These are phyloP conservation scores for Penicillium janthinellum DNA, from an alignment of 2,329 filamentous ascomycete genomes.

Conservation along the genomic window DNA sequence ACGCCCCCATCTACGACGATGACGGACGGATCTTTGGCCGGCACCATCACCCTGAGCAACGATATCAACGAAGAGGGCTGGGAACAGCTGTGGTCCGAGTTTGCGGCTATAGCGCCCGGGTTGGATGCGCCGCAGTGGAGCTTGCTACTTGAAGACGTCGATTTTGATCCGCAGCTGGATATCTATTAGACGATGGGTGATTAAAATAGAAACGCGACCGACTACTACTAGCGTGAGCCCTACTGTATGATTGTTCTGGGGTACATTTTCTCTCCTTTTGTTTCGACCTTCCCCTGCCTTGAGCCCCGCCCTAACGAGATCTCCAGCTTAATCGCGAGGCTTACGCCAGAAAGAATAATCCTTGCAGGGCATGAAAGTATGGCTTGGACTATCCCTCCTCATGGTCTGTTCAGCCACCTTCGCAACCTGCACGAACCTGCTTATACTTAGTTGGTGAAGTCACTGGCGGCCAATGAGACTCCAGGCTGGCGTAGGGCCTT, in stretches of 20 bases:
- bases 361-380: neutral
- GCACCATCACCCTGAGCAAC: slow-evolving; percentile 2
- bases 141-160: slow-evolving; percentile 22
- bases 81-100: slow-evolving; percentile 21
- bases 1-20: slow-evolving; percentile 3
- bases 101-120: slow-evolving; percentile 22
- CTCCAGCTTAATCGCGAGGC: neutral
- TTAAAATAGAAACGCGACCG: neutral
- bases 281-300: neutral
- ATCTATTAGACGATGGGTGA: neutral
- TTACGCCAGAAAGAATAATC: neutral
- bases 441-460: slow-evolving; percentile 1
- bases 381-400: neutral
- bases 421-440: neutral
- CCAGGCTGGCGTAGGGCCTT: slow-evolving; percentile 14
- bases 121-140: slow-evolving; percentile 24
- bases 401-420: slow-evolving; percentile 1
- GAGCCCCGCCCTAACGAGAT: neutral
- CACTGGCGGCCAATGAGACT: slow-evolving; percentile 8
- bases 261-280: neutral
- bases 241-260: neutral
- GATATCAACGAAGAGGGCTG: slow-evolving; percentile 14
- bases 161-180: slow-evolving; percentile 15
- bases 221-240: neutral
- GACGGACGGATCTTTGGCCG: neutral